Evolutionary conservation across 768 basidiomycete genomes (phyloP), one percentile per base, ranked within the genome.

Genomic region (Trametes punicea): DNA sequence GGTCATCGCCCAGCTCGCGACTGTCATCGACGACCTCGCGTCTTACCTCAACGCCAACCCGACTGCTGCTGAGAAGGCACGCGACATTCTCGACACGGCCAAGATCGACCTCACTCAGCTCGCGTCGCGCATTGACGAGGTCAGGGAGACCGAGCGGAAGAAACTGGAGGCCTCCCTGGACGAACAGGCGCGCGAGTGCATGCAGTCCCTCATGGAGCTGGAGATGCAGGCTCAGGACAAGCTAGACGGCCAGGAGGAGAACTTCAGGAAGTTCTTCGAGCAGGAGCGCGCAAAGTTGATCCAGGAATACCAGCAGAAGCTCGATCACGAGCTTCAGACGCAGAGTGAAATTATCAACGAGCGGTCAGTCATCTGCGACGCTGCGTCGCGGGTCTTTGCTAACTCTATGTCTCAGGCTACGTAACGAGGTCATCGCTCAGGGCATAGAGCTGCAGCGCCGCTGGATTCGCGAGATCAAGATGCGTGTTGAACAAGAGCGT

Each of bases 391-490:
- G 10, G 2, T 6, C 15, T 9, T 23, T 39, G 45, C 30, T 21
- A 21, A 16, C 30, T 44, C 29, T n/a, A 38, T 46, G 38, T 6
- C 36, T 29, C 49, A 97, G 94, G 38, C 78, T 99, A 56, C 90
- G 88, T 69, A 92, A 96, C 69, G 94, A 96, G 69, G 93, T 98
- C 50, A 81, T 98, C 47, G 88, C 94, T 3, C 95, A 98, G 70
- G 97, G 95, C 16, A 93, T 99, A 65, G 97, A 98, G 73, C 84
- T 98, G 21, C 97, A 98, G 69, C 86, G 94, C 46, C 82, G 92
- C 51, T 98, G 96, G 95, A 90, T 99, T 38, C 85, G 92, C 29
- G 93, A 98, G 56, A 86, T 98, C 77, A 97, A 98, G 75, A 81
- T 94, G 46, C 88, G 87, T 61, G 95, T 99, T 54, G 96, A 99